Conservation (phyloP, 164 flowering plant species). For the Chimonanthus praecox region DNA sequence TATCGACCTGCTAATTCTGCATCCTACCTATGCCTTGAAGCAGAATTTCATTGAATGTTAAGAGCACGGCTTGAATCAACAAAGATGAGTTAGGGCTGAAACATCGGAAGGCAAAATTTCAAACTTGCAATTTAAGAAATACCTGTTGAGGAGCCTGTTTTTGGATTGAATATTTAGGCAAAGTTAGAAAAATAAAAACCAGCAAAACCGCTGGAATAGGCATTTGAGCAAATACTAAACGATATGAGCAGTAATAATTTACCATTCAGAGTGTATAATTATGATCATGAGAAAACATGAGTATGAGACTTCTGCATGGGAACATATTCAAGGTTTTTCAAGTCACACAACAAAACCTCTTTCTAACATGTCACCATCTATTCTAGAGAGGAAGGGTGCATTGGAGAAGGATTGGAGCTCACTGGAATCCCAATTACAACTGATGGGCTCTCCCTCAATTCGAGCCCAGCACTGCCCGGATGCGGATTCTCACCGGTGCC, state of each 20-base stretch:
- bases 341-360: background rate
- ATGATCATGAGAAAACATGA: background rate
- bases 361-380: background rate
- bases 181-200: background rate
- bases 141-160: background rate
- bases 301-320: too few relatives aligned
- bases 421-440: slow-evolving; percentile 12
- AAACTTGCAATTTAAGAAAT: too few relatives aligned
- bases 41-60: too few relatives aligned
- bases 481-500: background rate
- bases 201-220: background rate
- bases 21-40: too few relatives aligned
- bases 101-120: background rate
- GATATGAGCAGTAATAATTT: too few relatives aligned
- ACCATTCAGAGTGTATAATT: background rate
- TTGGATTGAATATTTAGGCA: too few relatives aligned
- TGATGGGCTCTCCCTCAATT: slow-evolving; percentile 14
- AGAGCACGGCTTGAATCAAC: background rate
- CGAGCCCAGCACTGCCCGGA: slow-evolving; percentile 12
- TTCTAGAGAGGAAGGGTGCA: background rate
- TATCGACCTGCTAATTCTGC: too few relatives aligned
- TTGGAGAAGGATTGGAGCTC: slow-evolving; percentile 10
- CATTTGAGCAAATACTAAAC: background rate
- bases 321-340: too few relatives aligned
- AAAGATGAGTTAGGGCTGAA: background rate